Evolutionary conservation across 345 rosid genomes (phyloP).

Genomic region (Eucalyptus decipiens): DNA sequence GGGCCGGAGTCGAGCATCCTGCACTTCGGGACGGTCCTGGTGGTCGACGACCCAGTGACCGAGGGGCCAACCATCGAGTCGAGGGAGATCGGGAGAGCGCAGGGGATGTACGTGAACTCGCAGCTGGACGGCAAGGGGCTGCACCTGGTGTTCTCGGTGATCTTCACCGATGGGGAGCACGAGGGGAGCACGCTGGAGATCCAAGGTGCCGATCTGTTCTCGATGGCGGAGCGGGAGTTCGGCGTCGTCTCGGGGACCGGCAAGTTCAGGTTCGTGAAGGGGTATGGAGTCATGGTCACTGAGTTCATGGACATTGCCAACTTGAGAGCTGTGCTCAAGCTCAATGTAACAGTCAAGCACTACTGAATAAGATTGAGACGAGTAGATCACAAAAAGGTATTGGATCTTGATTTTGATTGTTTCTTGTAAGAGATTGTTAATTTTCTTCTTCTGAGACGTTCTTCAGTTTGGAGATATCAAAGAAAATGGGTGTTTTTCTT

Average conservation of each 20-base stretch:
- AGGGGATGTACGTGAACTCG: slow-evolving; percentile 28
- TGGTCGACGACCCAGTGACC: slow-evolving; percentile 27
- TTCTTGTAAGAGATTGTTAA: background rate
- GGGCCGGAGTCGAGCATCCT: slow-evolving; percentile 14
- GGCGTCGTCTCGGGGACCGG: slow-evolving; percentile 34
- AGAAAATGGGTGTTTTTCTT: background rate
- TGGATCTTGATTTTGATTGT: background rate
- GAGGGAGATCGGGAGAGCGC: slow-evolving; percentile 26
- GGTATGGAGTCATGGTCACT: slow-evolving; percentile 24
- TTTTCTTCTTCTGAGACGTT: background rate
- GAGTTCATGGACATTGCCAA: slow-evolving; percentile 17
- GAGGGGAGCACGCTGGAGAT: slow-evolving; percentile 28
- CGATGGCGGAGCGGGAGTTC: slow-evolving; percentile 24
- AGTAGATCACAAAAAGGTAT: background rate
- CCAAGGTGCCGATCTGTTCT: slow-evolving; percentile 28
- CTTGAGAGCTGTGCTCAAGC: slow-evolving; percentile 24
- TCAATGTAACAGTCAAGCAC: slow-evolving; percentile 20
- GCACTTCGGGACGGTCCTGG: slow-evolving; percentile 20
- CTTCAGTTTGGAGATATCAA: background rate
- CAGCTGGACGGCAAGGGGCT: slow-evolving; percentile 32
- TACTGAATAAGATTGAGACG: background rate
- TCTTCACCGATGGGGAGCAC: slow-evolving; percentile 19
- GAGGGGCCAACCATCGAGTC: slow-evolving; percentile 28
- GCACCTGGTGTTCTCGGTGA: slow-evolving; percentile 21
- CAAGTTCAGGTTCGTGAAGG: slow-evolving; percentile 23